Percentiles rank a stretch among this genome's conserved stretches.
Conservation (phyloP, 768 basidiomycete genomes). For the Phlebiopsis gigantea region DNA sequence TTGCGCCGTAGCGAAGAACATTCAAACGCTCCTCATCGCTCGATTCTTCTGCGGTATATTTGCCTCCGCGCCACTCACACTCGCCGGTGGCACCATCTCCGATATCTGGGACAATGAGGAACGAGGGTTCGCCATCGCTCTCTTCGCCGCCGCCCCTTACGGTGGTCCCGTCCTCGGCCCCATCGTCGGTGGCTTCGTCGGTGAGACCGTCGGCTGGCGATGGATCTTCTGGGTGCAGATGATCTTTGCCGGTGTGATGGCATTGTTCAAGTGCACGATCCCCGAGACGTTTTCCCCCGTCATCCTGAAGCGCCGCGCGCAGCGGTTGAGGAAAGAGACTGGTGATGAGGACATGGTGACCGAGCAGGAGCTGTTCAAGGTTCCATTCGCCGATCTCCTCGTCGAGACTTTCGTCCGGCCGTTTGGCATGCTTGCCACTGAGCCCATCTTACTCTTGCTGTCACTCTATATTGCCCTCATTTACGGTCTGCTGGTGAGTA, state of each 20-base stretch:
- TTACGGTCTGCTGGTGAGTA: constrained; percentile 31
- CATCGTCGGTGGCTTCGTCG: constrained; percentile 43
- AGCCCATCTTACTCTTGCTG: constrained; percentile 42
- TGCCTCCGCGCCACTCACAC: constrained; percentile 32
- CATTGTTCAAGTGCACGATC: constrained; percentile 28
- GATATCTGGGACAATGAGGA: constrained; percentile 33
- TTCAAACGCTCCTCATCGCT: constrained; percentile 34
- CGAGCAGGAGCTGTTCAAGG: constrained; percentile 37
- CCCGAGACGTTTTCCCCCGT: constrained; percentile 42
- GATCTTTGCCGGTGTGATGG: constrained; percentile 33
- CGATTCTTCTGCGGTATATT: constrained; percentile 38
- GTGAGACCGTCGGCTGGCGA: constrained; percentile 35
- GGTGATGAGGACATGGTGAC: constrained; percentile 33
- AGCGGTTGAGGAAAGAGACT: constrained; percentile 31
- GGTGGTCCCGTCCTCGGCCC: constrained; percentile 46
- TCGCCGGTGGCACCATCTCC: constrained; percentile 30
- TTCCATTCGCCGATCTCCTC: constrained; percentile 30
- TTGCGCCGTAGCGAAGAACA: constrained; percentile 34
- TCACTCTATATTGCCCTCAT: constrained; percentile 41
- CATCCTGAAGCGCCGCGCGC: constrained; percentile 36
- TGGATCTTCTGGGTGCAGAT: constrained; percentile 33
- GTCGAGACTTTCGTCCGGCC: constrained; percentile 38
- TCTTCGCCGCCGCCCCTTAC: constrained; percentile 39
- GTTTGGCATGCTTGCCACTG: constrained; percentile 39
- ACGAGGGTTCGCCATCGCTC: constrained; percentile 35